Evolutionary conservation across 2,329 filamentous ascomycete genomes (phyloP), one percentile per base, ranked within the genome.

Genomic region (Monosporascus sp.): DNA sequence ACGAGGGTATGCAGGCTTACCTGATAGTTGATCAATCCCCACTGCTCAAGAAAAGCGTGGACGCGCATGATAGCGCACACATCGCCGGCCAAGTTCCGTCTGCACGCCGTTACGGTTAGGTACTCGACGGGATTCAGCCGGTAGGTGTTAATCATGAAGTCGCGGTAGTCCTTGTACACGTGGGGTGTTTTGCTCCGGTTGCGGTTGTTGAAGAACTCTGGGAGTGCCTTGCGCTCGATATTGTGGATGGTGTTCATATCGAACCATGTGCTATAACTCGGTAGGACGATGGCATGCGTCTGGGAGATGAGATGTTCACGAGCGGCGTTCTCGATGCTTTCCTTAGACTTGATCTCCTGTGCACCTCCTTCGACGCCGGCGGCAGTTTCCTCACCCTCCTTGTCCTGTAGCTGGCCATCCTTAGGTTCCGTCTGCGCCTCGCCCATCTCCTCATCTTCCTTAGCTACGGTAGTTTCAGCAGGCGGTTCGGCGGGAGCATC

Each of bases 111-210:
- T 51, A 99, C 93, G 5, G 94, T 99, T 52, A 99, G 80, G 67
- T 99, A 99, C 71, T 99, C 94, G 51, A 91, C 82, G 5, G 94
- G 94, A 68, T 97, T 99, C 53, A 99, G 77, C 38, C 94, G 87
- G 73, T 99, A 99, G 15, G 94, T 97, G 76, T 99, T 99, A 76
- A 99, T 91, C 94, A 99, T 99, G 69, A 99, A 99, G 68, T 99
- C 94, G 63, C 94, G 87, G 73, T 99, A 99, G 69, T 99, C 94
- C 74, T 97, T 97, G 78, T 99, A 99, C 22, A 97, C 90, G 48
- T 91, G 87, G 1, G 91, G 88, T 0, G 94, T 99, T 76, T 99
- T 99, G 84, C 94, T 97, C 65, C 94, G 88, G 74, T 99, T 99
- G 55, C 94, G 85, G 71, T 86, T 93, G 76, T 99, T 99, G 82